phyloP scores from a whole-genome alignment of 495 filamentous ascomycete species.

The Lasiosphaeria miniovina region DNA sequence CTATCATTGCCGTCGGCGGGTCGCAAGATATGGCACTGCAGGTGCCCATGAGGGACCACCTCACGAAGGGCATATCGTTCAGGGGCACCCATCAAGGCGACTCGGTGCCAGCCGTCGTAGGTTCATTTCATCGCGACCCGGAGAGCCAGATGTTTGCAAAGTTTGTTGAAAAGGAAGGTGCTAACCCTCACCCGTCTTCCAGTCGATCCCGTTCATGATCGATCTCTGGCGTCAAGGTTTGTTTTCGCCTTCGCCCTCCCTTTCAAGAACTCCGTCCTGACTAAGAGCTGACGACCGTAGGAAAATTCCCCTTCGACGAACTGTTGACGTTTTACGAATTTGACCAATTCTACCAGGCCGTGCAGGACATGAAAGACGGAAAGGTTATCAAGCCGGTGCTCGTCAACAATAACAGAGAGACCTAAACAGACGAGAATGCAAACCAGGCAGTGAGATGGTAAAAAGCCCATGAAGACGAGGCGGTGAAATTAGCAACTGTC shows the following conservation, averaged over 20 bases:
- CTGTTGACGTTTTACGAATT: slow-evolving; percentile 16
- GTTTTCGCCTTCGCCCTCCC: not conserved
- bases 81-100: slow-evolving; percentile 19
- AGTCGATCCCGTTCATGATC: slow-evolving; percentile 16
- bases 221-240: slow-evolving; percentile 16
- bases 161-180: not conserved
- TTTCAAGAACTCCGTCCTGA: not conserved
- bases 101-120: slow-evolving; percentile 9
- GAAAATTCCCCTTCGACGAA: slow-evolving; percentile 16
- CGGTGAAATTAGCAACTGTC: too few species aligned
- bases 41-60: slow-evolving; percentile 14
- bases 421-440: too few species aligned
- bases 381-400: slow-evolving; percentile 13
- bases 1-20: slow-evolving; percentile 12
- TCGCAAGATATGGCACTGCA: slow-evolving; percentile 12
- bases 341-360: slow-evolving; percentile 9
- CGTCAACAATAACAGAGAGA: not conserved
- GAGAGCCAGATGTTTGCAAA: not conserved
- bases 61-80: slow-evolving; percentile 13
- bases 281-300: not conserved
- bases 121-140: not conserved
- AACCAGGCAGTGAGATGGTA: too few species aligned
- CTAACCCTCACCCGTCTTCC: slow-evolving; percentile 5
- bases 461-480: too few species aligned
- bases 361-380: slow-evolving; percentile 10